These are phyloP conservation scores for Phytophthora constricta DNA, from an alignment of 352 stramenopile species.

Conservation along the genomic window DNA sequence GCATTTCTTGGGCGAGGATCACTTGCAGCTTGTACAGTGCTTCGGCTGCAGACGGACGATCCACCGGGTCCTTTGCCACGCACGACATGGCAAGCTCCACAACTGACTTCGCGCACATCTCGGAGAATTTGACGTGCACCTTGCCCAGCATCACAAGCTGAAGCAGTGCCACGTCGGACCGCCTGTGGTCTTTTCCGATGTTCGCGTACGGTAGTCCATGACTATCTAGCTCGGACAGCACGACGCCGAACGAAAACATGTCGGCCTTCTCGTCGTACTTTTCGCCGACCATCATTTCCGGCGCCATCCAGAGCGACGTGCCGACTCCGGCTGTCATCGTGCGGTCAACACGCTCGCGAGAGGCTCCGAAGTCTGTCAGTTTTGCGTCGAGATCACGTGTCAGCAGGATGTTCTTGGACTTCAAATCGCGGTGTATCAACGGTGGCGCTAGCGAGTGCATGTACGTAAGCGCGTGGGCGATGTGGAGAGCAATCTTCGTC, in stretches of 20 bases:
- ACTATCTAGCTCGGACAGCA: conserved; percentile 39
- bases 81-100: conserved; percentile 29
- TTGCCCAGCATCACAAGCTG: conserved; percentile 34
- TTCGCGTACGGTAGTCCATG: conserved; percentile 33
- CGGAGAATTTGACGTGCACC: conserved; percentile 37
- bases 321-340: conserved; percentile 45
- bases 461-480: too few species aligned
- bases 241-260: too few species aligned
- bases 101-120: conserved; percentile 13
- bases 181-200: conserved; percentile 12
- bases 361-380: conserved; percentile 51
- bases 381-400: conserved; percentile 34
- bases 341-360: conserved; percentile 28
- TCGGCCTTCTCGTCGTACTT: too few species aligned
- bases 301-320: too few species aligned
- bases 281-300: too few species aligned
- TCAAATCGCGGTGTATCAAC: too few species aligned
- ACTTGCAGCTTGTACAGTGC: conserved; percentile 33
- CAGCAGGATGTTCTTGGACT: too few species aligned
- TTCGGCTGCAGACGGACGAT: conserved; percentile 30
- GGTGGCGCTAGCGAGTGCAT: too few species aligned
- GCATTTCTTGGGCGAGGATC: conserved; percentile 8
- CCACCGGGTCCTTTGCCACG: conserved; percentile 23
- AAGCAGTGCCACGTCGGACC: conserved; percentile 34
- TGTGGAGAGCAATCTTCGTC: conserved; percentile 41